A percentile compares a stretch with the other conserved stretches of the same genome.
Evolutionary conservation across 2,329 filamentous ascomycete genomes (phyloP).

Genomic region (Fusarium sp.): DNA sequence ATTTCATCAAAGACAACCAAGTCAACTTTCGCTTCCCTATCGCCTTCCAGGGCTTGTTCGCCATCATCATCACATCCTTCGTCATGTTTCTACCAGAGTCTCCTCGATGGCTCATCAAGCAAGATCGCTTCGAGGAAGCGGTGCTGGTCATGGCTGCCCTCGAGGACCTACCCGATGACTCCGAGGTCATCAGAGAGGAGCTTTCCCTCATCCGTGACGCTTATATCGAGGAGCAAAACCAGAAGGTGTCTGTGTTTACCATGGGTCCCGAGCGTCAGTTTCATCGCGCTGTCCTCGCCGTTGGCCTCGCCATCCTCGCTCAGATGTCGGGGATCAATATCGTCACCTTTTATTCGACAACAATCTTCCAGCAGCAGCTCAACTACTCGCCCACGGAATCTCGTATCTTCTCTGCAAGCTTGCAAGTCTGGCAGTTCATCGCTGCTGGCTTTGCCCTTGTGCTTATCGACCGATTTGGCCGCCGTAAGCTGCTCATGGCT

Average conservation of each 20-base stretch:
- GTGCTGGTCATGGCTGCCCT: neutral
- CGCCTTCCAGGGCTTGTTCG: neutral
- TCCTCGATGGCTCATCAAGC: neutral
- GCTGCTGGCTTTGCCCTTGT: neutral
- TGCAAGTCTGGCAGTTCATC: neutral
- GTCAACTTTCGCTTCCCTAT: neutral
- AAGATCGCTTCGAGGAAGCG: neutral
- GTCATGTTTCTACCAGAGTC: neutral
- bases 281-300: neutral
- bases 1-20: neutral
- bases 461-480: neutral
- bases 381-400: neutral
- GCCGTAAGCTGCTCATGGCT: neutral
- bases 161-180: neutral
- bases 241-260: neutral
- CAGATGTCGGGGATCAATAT: neutral
- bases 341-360: neutral
- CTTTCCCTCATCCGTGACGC: neutral
- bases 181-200: neutral
- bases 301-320: neutral
- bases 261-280: neutral
- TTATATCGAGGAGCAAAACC: neutral
- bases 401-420: neutral
- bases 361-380: neutral
- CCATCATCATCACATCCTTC: neutral